Evolutionary conservation across 2,329 filamentous ascomycete species (phyloP), one percentile per base, ranked within the genome.

Genomic region (Fusarium siculi): DNA sequence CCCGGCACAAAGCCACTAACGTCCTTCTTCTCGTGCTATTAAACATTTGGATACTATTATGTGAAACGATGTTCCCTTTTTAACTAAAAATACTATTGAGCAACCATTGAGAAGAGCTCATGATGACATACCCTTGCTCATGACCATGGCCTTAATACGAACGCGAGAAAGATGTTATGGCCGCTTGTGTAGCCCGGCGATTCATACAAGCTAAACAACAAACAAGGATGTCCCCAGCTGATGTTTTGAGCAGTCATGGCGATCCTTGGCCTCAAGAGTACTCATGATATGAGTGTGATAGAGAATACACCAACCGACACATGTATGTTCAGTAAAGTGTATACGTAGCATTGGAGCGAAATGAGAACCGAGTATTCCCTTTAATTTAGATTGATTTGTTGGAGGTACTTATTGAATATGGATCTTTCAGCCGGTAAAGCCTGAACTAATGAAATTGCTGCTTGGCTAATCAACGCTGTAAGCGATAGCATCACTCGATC

Each of bases 211-310:
- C 43, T 58, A 66, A 59, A 66, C 47, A 66, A 66, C 63, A 50
- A 66, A 66, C 62, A 66, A 50, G 63, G 63, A 49, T 66, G 49
- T 59, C 9, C 63, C 62, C 62, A n/a, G 19, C 61, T 58, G 23
- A 47, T 57, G 30, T 49, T 49, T 57, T 49, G 40, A 9, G 40
- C 23, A 49, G 23, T 54, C 47, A 42, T 55, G 28, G 57, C 23
- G n/a, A 40, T 18, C 57, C n/a, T 25, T 19, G 14, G 28, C 57
- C 37, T 34, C 47, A n/a, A 42, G 25, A 28, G 50, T 30, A 46
- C 62, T 67, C 44, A 66, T 67, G 64, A 67, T 60, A 43, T 23
- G 40, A 39, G 32, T 18, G 28, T 40, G 12, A 4, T 15, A 12
- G 37, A n/a, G 28, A 34, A 34, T 23, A 36, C 21, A 34, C 36